A percentile compares a stretch with the other conserved stretches of the same genome.
Conservation (phyloP, 78 protist species). For the Isochrysis galbana region DNA sequence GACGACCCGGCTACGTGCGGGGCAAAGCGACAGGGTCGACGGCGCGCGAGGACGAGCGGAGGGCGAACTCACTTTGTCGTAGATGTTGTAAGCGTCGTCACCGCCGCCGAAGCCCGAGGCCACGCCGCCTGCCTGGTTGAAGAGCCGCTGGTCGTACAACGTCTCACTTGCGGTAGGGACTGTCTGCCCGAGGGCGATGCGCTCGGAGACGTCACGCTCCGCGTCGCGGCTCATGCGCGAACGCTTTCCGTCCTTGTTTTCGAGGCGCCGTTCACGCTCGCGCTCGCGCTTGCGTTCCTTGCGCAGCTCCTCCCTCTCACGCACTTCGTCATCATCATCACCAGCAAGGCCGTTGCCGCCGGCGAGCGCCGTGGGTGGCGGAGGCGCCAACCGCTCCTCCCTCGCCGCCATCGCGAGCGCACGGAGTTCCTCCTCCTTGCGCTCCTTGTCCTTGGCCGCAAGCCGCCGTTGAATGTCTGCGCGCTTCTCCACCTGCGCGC, state of each 20-base stretch:
- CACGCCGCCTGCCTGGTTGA: too few species aligned
- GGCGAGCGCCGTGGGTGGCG: constrained; percentile 2
- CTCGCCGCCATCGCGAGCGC: constrained; percentile 59
- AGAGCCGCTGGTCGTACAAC: too few species aligned
- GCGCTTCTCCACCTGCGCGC: constrained; percentile 53
- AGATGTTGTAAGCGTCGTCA: too few species aligned
- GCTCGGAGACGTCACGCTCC: constrained; percentile 89
- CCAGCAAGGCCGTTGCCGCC: not conserved
- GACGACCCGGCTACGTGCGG: too few species aligned
- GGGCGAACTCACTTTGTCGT: too few species aligned
- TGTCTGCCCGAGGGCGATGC: constrained; percentile 84
- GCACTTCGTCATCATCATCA: constrained; percentile 3
- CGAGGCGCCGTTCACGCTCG: constrained; percentile 5
- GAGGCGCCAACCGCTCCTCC: constrained; percentile 10
- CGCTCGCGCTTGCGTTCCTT: constrained; percentile 38
- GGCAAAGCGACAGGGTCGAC: too few species aligned
- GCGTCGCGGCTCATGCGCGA: constrained; percentile 41
- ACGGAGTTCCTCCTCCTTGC: constrained; percentile 69
- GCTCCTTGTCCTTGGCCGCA: constrained; percentile 65
- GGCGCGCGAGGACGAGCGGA: too few species aligned
- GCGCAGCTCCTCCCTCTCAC: not conserved
- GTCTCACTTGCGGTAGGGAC: too few species aligned
- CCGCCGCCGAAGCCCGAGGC: too few species aligned
- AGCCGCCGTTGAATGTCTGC: constrained; percentile 15
- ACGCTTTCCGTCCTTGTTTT: not conserved